Evolutionary conservation across 2,329 filamentous ascomycete genomes (phyloP).

Genomic region (Pseudogymnoascus sp.): DNA sequence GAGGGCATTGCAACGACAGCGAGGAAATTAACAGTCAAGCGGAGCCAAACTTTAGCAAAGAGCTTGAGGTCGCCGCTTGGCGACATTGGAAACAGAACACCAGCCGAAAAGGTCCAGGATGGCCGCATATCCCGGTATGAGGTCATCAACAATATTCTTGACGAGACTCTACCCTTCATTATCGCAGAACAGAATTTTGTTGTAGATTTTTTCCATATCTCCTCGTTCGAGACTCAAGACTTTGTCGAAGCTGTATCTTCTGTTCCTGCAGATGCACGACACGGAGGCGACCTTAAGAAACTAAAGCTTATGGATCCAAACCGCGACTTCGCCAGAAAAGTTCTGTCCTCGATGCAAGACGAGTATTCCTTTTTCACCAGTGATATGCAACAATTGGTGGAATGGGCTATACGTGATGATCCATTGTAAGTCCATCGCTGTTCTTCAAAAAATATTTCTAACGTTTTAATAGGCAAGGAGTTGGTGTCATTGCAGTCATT

Average conservation of each 20-base stretch:
- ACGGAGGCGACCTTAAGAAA: slow-evolving; percentile 64
- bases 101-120: slow-evolving; percentile 52
- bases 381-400: slow-evolving; percentile 72
- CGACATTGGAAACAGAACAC: slow-evolving; percentile 48
- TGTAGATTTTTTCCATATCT: slow-evolving; percentile 93
- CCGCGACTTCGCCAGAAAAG: slow-evolving; percentile 72
- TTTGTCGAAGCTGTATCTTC: slow-evolving; percentile 74
- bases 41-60: slow-evolving; percentile 79
- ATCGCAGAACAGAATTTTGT: slow-evolving; percentile 96
- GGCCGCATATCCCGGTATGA: slow-evolving; percentile 70
- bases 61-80: slow-evolving; percentile 62
- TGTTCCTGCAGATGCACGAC: slow-evolving; percentile 59
- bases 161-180: slow-evolving; percentile 75
- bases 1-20: slow-evolving; percentile 71
- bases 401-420: slow-evolving; percentile 76
- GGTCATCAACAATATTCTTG: slow-evolving; percentile 70
- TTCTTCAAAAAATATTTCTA: slow-evolving; percentile 13
- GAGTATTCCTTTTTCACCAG: slow-evolving; percentile 76
- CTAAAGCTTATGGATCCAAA: slow-evolving; percentile 83
- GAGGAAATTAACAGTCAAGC: slow-evolving; percentile 86
- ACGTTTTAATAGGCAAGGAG: slow-evolving; percentile 61
- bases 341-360: slow-evolving; percentile 82
- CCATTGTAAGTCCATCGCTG: slow-evolving; percentile 57
- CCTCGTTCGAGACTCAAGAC: slow-evolving; percentile 73
- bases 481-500: slow-evolving; percentile 75